A percentile compares a stretch with the other conserved stretches of the same genome.
phyloP scores from a whole-genome alignment of 495 filamentous ascomycete species.

The Penicillium paradoxum region DNA sequence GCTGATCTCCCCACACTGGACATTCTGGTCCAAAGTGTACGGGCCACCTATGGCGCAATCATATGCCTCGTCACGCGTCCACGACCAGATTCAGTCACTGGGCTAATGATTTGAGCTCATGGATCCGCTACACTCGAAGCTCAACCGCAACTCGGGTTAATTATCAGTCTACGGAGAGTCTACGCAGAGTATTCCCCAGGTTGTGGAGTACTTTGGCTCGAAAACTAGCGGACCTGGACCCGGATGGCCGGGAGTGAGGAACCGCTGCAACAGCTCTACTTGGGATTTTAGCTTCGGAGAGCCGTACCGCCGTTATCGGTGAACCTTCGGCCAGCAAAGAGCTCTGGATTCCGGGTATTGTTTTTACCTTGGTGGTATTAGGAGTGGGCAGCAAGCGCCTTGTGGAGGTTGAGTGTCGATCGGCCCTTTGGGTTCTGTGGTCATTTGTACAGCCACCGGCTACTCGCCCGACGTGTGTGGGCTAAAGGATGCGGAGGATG shows the following conservation, averaged over 20 bases:
- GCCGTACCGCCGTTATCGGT: slow-evolving; percentile 54
- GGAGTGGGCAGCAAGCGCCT: slow-evolving; percentile 52
- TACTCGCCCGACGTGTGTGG: slow-evolving; percentile 56
- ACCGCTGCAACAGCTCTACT: slow-evolving; percentile 56
- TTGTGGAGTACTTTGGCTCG: slow-evolving; percentile 51
- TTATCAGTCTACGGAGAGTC: slow-evolving; percentile 69
- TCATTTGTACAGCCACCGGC: slow-evolving; percentile 59
- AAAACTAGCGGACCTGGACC: slow-evolving; percentile 39
- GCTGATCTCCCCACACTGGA: slow-evolving; percentile 25
- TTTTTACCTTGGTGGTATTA: slow-evolving; percentile 56
- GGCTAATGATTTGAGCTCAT: slow-evolving; percentile 65
- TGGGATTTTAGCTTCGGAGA: slow-evolving; percentile 43
- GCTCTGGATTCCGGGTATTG: slow-evolving; percentile 51
- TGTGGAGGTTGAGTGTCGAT: slow-evolving; percentile 57
- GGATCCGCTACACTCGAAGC: slow-evolving; percentile 53
- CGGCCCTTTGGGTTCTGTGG: slow-evolving; percentile 57
- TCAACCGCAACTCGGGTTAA: slow-evolving; percentile 58
- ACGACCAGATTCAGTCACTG: slow-evolving; percentile 47
- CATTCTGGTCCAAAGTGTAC: slow-evolving; percentile 74
- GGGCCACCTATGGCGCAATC: slow-evolving; percentile 66
- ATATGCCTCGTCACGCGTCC: slow-evolving; percentile 49
- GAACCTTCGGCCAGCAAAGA: slow-evolving; percentile 38
- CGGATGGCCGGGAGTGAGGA: slow-evolving; percentile 55
- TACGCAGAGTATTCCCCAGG: slow-evolving; percentile 51
- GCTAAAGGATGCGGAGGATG: slow-evolving; percentile 47